Conservation (phyloP, 345 rosid species). For the Camelina neglecta region DNA sequence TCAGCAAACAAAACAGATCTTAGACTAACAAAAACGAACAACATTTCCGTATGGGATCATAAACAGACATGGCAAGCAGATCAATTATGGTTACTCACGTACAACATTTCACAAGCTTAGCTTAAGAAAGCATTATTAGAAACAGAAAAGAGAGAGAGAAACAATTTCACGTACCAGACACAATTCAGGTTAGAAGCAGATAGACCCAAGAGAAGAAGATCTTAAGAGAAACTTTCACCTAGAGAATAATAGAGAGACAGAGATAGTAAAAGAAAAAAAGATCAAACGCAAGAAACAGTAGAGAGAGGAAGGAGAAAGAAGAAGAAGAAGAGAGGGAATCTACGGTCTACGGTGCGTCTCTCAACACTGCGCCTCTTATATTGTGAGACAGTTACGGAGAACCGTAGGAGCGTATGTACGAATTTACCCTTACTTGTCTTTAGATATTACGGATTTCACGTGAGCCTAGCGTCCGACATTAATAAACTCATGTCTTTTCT, state of each 20-base stretch:
- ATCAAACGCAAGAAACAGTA: constrained; percentile 11
- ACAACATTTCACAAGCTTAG: constrained; percentile 27
- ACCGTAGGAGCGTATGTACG: constrained; percentile 19
- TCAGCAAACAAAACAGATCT: constrained; percentile 22
- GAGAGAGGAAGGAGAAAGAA: not conserved
- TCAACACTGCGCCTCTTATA: constrained; percentile 35
- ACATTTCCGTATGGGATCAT: constrained; percentile 24
- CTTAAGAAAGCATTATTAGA: not conserved
- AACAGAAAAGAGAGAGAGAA: constrained; percentile 5
- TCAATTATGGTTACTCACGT: constrained; percentile 10
- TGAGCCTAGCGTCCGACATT: constrained; percentile 40
- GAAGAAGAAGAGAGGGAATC: constrained; percentile 35
- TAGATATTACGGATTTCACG: constrained; percentile 39
- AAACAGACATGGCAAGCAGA: not conserved
- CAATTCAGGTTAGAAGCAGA: constrained; percentile 23
- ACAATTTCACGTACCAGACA: constrained; percentile 46
- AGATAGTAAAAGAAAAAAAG: not conserved
- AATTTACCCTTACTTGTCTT: constrained; percentile 10
- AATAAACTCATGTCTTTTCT: constrained; percentile 30
- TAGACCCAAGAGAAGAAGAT: not conserved
- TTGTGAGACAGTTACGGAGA: constrained; percentile 44
- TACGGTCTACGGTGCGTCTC: constrained; percentile 39
- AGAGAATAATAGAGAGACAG: not conserved
- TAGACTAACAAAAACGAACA: not conserved
- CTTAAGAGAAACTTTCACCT: constrained; percentile 3